Evolutionary conservation across 2,329 filamentous ascomycete species (phyloP).

Genomic region (Calonectria pseudoturangicola): DNA sequence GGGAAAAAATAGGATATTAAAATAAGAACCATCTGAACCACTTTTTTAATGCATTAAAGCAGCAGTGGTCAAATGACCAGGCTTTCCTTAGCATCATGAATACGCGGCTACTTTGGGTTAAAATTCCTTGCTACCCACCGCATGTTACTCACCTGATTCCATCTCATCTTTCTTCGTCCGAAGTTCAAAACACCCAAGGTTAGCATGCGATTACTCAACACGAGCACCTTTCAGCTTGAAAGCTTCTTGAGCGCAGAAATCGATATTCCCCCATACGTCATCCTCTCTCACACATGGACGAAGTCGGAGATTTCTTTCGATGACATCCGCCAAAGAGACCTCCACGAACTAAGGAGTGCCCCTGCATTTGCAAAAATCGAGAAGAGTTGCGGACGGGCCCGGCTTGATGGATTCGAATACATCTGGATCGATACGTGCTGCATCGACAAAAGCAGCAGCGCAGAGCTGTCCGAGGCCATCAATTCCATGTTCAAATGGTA

Average conservation of each 20-base stretch:
- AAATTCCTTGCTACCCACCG: too few species aligned
- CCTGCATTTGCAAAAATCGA: constrained; percentile 45
- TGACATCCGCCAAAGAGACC: constrained; percentile 42
- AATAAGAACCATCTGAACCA: too few species aligned
- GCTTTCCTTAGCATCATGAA: too few species aligned
- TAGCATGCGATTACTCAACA: constrained; percentile 52
- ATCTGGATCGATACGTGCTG: constrained; percentile 57
- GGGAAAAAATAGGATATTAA: too few species aligned
- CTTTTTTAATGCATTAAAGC: too few species aligned
- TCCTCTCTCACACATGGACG: constrained; percentile 59
- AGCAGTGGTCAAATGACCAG: too few species aligned
- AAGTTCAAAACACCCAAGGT: neutral
- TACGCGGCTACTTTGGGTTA: too few species aligned
- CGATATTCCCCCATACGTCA: constrained; percentile 52
- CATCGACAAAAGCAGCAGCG: constrained; percentile 53
- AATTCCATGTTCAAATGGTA: constrained; percentile 46
- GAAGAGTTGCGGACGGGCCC: constrained; percentile 46
- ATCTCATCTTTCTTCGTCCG: neutral
- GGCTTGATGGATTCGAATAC: constrained; percentile 48
- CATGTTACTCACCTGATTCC: too few species aligned
- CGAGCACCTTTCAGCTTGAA: constrained; percentile 43
- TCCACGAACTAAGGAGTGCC: constrained; percentile 33
- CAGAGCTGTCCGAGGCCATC: constrained; percentile 41
- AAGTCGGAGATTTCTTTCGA: constrained; percentile 53
- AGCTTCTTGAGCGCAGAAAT: constrained; percentile 40